Percentiles rank a stretch among this genome's conserved stretches.
phyloP scores from a whole-genome alignment of 2,329 filamentous ascomycete genomes.

The Aspergillus ibericus region DNA sequence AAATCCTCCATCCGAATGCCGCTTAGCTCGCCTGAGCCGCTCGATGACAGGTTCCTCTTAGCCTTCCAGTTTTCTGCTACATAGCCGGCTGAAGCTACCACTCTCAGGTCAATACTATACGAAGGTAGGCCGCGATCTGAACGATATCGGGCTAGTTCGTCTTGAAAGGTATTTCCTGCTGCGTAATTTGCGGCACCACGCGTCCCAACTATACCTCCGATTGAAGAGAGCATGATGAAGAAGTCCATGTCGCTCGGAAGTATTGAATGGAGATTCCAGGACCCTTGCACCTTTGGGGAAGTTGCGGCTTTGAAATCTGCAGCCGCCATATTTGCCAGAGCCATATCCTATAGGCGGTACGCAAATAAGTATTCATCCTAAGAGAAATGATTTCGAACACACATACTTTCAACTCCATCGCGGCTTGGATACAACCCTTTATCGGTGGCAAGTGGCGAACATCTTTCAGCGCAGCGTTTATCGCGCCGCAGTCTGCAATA shows the following conservation, averaged over 20 bases:
- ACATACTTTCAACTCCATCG: too few relatives aligned
- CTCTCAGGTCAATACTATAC: background rate
- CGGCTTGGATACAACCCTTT: too few relatives aligned
- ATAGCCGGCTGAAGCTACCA: background rate
- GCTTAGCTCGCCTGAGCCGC: too few relatives aligned
- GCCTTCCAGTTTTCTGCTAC: background rate
- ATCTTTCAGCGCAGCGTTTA: too few relatives aligned
- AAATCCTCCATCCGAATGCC: too few relatives aligned
- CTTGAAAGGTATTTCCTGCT: conserved; percentile 35
- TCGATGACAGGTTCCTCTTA: too few relatives aligned
- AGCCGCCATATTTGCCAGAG: background rate
- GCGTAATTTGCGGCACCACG: conserved; percentile 44
- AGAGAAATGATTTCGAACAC: too few relatives aligned
- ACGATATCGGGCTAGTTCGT: conserved; percentile 25
- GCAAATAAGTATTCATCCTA: too few relatives aligned
- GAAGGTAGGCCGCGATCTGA: background rate
- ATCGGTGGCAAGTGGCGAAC: too few relatives aligned
- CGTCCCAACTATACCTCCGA: conserved; percentile 44
- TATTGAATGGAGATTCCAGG: conserved; percentile 2
- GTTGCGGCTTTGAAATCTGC: too few relatives aligned
- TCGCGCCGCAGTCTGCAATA: too few relatives aligned
- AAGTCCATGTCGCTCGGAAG: conserved; percentile 12
- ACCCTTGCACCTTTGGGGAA: background rate
- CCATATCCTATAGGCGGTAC: background rate
- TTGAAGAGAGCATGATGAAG: conserved; percentile 40